Percentiles rank a stretch among this genome's conserved stretches.
Conservation (phyloP, 75 land plant genomes). For the Pinus taeda region DNA sequence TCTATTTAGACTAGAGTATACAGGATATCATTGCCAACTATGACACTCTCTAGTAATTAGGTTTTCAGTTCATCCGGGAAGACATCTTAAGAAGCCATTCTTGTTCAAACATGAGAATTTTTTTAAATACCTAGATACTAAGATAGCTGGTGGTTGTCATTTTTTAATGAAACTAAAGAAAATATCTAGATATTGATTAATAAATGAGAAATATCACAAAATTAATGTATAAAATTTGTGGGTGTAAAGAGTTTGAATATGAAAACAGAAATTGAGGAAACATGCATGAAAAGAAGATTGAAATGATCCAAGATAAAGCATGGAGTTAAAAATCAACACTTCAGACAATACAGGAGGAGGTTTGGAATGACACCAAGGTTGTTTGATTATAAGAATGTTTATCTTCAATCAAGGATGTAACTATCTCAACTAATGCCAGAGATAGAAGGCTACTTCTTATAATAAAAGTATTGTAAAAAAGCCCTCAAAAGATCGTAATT, state of each 20-base stretch:
- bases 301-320: not conserved
- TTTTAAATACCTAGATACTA: not conserved
- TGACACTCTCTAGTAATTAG: too few species aligned
- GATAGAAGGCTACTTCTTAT: too few species aligned
- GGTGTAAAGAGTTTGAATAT: not conserved
- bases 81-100: not conserved
- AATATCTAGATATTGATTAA: conserved; percentile 6
- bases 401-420: too few species aligned
- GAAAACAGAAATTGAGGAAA: not conserved
- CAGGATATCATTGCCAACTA: too few species aligned
- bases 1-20: too few species aligned
- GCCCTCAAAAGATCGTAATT: not conserved
- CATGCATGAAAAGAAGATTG: too few species aligned
- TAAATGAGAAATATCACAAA: not conserved
- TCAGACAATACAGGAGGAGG: not conserved
- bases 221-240: not conserved
- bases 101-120: not conserved
- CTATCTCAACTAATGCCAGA: too few species aligned
- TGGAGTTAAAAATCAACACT: not conserved
- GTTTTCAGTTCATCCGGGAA: too few species aligned
- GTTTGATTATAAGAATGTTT: too few species aligned
- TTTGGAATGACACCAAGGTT: too few species aligned
- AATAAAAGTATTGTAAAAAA: too few species aligned
- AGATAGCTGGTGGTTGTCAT: not conserved
- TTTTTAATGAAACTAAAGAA: not conserved